Base-by-base conservation (phyloP, 768 basidiomycete genomes). In the Lactarius vividus region DNA sequence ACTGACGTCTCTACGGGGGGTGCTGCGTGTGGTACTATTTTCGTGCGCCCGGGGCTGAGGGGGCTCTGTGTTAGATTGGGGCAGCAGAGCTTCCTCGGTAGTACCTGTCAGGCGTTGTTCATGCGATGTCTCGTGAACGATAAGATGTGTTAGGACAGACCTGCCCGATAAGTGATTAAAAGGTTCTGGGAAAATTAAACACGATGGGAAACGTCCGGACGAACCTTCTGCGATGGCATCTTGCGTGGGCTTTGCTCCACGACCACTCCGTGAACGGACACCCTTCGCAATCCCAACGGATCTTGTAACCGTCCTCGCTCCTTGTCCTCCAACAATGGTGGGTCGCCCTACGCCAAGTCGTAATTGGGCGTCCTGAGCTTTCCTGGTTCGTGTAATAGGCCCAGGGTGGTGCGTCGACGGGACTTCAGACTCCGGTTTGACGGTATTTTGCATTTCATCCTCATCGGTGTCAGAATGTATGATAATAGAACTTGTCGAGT, bases 331-430 rank as follows among this genome's bases (percentile, higher is more conserved):
- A 37, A 83, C 88, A 20, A 80, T 78, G 9, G 80, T 79, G 10
- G 91, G 91, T 70, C 87, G 81, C 2, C 91, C 91, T 16, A 91
- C 85, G 59, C 91, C 91, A 20, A 92, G 80, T 68, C 79, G 80
- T 49, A 81, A 83, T 74, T 91, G 91, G 4, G 84, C 81, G 59
- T 90, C 88, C 73, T 87, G 90, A 15, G 89, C 87, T 72, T 89
- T 90, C 63, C 88, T 81, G 35, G 84, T 84, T 13, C 88, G 83
- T 31, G 79, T 76, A 5, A 74, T 72, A 29, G 75, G 75, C 16
- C 74, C 73, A 28, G 66, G 59, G 2, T 74, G 61, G 33, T 71
- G 71, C 37, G 72, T 70, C 10, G 63, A 65, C 40, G 70, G 66
- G 28, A 76, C 73, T 35, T 71, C 52, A 33, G 68, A 53, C 37